Base-by-base conservation (phyloP, 495 filamentous ascomycete genomes). In the Lepraria neglecta region DNA sequence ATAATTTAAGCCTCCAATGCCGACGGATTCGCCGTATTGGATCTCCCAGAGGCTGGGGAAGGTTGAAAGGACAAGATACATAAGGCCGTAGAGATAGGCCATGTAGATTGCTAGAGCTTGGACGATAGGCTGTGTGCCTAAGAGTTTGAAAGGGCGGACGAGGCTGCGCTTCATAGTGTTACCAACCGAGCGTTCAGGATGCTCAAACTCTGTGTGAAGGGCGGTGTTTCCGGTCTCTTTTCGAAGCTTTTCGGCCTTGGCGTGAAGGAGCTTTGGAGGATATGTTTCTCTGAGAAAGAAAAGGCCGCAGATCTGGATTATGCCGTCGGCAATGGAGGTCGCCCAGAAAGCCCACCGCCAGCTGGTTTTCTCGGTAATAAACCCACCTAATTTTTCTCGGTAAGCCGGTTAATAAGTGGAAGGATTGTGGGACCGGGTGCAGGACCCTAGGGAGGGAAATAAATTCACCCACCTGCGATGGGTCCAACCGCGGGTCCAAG, bases 241-340 rank as follows among this genome's bases (percentile, higher is more conserved):
- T 56, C 81, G 79, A 6, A 90, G 76, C 24, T 71, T 75, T 38
- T 75, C 68, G 7, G 83, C 82, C 59, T 85, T 86, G 40, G 74
- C 67, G 14, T 71, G 68, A 0, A 91, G 79, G 9, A 91, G 75
- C 43, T 77, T 78, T 0, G 87, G 87, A 1, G 77, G 76, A 71
- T 90, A 90, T 7, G 87, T 89, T 71, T 90, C 87, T 58, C 78
- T 82, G 0, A 91, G 78, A 67, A 83, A 83, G 68, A 89, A 82
- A 4, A 90, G 59, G 4, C 87, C 89, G 2, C 77, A 73, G 27
- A 80, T 5, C 68, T 89, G 87, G 60, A 91, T 80, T 11, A 83
- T 24, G 3, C 68, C 83, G 65, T 84, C 83, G 6, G 77, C 79
- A 58, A 90, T 86, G 1, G 84, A 80, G 10, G 82, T 82, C 9